Evolutionary conservation across 2,329 filamentous ascomycete genomes (phyloP).

Genomic region (Penicillium sp.): DNA sequence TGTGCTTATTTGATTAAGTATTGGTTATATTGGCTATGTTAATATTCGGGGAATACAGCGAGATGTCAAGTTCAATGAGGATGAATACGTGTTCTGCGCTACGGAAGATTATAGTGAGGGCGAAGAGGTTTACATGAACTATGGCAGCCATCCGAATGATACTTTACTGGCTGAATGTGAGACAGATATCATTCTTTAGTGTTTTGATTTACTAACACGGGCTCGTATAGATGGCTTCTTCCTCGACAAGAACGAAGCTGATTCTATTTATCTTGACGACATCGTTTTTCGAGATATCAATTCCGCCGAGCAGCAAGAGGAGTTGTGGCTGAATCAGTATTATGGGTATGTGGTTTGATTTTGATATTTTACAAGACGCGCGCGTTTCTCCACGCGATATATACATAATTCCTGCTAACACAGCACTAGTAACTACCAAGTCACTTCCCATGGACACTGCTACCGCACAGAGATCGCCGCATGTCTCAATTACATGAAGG

Average conservation of each 20-base stretch:
- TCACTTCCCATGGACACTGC: slow-evolving; percentile 39
- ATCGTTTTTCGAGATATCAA: slow-evolving; percentile 37
- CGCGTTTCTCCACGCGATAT: not conserved
- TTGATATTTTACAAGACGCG: slow-evolving; percentile 7
- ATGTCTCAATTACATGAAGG: slow-evolving; percentile 40
- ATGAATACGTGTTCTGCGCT: slow-evolving; percentile 36
- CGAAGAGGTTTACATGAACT: slow-evolving; percentile 46
- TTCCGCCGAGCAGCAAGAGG: slow-evolving; percentile 28
- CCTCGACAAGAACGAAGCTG: slow-evolving; percentile 40
- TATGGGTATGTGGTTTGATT: slow-evolving; percentile 34
- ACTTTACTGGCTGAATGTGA: slow-evolving; percentile 44
- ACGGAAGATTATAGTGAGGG: slow-evolving; percentile 36
- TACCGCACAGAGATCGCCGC: slow-evolving; percentile 45
- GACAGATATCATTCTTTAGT: slow-evolving; percentile 3
- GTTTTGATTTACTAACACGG: not conserved
- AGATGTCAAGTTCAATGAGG: slow-evolving; percentile 37
- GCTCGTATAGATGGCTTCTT: slow-evolving; percentile 41
- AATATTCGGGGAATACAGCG: slow-evolving; percentile 27
- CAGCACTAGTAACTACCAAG: slow-evolving; percentile 40
- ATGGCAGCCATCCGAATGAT: slow-evolving; percentile 44
- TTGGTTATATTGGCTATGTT: not conserved
- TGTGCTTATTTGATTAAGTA: slow-evolving; percentile 15
- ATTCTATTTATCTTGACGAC: slow-evolving; percentile 43
- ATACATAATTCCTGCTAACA: slow-evolving; percentile 5
- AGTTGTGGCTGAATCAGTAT: slow-evolving; percentile 38